Evolutionary conservation across 2,329 filamentous ascomycete species (phyloP).

Genomic region (Lachnellula cervina): DNA sequence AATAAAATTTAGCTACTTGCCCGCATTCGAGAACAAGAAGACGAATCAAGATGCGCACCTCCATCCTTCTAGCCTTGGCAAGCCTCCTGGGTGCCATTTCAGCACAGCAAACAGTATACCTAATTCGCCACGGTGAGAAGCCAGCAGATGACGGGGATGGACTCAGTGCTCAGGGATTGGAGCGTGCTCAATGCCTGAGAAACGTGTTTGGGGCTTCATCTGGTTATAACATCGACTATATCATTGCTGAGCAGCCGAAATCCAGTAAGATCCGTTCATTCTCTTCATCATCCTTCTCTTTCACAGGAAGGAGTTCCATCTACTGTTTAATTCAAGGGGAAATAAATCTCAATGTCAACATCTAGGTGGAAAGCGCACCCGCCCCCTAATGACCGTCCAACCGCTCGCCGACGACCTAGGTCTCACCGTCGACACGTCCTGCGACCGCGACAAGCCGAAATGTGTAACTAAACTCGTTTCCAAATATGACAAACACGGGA

Average conservation of each 20-base stretch:
- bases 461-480: conserved; percentile 50
- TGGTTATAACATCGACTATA: conserved; percentile 50
- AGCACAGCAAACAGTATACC: conserved; percentile 44
- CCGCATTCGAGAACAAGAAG: too few relatives aligned
- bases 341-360: too few relatives aligned
- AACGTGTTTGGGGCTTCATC: conserved; percentile 50
- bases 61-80: background rate
- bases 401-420: conserved; percentile 53
- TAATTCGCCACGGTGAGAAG: conserved; percentile 63
- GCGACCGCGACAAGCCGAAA: conserved; percentile 49
- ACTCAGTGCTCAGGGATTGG: conserved; percentile 45
- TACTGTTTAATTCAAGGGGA: background rate
- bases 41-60: too few relatives aligned
- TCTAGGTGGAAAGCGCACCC: conserved; percentile 45
- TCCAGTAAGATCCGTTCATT: conserved; percentile 32
- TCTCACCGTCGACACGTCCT: conserved; percentile 49
- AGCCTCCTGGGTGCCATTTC: conserved; percentile 1
- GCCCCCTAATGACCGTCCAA: conserved; percentile 52
- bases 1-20: too few relatives aligned
- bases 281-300: background rate
- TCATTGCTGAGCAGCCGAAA: conserved; percentile 53
- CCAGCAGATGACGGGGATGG: conserved; percentile 44
- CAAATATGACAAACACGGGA: conserved; percentile 40
- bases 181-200: conserved; percentile 56
- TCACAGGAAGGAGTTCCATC: background rate